These are phyloP conservation scores for Pinus albicaulis DNA, from an alignment of 75 land plant genomes.

Conservation along the genomic window DNA sequence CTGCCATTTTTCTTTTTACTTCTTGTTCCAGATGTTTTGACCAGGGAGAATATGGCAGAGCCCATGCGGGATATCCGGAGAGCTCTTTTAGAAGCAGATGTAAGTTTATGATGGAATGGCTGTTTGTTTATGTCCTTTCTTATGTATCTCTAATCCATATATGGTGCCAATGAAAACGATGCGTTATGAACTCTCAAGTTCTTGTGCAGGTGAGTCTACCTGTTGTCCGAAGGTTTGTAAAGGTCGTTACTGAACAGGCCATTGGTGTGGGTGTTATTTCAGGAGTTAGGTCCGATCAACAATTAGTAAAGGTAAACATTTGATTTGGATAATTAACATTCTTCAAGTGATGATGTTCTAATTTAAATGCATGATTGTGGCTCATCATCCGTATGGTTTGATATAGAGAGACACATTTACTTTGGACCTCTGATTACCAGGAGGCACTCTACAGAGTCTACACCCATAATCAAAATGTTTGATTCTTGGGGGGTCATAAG, in stretches of 20 bases:
- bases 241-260: slow-evolving; percentile 78
- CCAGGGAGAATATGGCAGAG: slow-evolving; percentile 91
- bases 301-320: slow-evolving; percentile 75
- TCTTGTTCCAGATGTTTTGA: slow-evolving; percentile 64
- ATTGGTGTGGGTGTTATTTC: slow-evolving; percentile 80
- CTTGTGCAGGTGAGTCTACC: slow-evolving; percentile 89
- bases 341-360: not conserved
- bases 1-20: not conserved
- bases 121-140: not conserved
- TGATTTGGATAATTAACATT: not conserved
- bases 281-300: slow-evolving; percentile 95
- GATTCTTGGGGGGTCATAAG: no score
- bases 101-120: slow-evolving; percentile 16
- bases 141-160: not conserved
- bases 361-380: not conserved
- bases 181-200: not conserved
- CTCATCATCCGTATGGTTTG: no score
- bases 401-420: no score
- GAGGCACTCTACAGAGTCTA: no score
- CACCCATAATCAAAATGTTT: no score
- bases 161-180: slow-evolving; percentile 4
- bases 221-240: slow-evolving; percentile 87
- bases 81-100: slow-evolving; percentile 98
- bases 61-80: slow-evolving; percentile 96
- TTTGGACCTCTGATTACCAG: no score